A percentile compares a stretch with the other conserved stretches of the same genome.
Conservation (phyloP, 345 rosid species). For the Kandelia obovata region DNA sequence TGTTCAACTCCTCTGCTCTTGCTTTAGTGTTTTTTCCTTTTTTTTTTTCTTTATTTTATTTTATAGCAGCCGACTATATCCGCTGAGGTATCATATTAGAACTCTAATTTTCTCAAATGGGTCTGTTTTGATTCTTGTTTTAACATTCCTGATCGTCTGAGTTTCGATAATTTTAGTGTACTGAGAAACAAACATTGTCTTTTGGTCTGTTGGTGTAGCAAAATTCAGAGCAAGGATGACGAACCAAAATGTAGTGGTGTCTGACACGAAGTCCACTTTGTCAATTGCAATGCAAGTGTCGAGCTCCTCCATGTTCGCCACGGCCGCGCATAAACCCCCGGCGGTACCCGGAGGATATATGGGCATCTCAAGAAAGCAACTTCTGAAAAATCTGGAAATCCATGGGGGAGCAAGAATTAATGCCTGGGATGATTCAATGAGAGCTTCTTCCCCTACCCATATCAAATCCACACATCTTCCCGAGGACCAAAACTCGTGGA, state of each 20-base stretch:
- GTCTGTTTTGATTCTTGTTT: not conserved
- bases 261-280: slow-evolving; percentile 42
- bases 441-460: slow-evolving; percentile 91
- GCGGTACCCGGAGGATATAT: slow-evolving; percentile 43
- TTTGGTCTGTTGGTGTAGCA: not conserved
- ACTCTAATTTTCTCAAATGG: not conserved
- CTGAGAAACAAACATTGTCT: not conserved
- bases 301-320: slow-evolving; percentile 38
- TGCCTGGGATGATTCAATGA: slow-evolving; percentile 86
- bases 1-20: not conserved
- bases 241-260: slow-evolving; percentile 51
- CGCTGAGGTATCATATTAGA: not conserved
- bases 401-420: slow-evolving; percentile 53
- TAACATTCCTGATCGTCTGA: not conserved
- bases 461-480: slow-evolving; percentile 44
- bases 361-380: slow-evolving; percentile 41
- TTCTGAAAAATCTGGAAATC: slow-evolving; percentile 56
- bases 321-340: slow-evolving; percentile 52
- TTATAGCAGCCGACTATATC: not conserved
- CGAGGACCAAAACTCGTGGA: slow-evolving; percentile 53
- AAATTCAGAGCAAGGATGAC: slow-evolving; percentile 41
- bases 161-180: not conserved
- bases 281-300: slow-evolving; percentile 36
- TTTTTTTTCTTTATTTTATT: not conserved
- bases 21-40: not conserved